Base-by-base conservation (phyloP, 257 asterid genomes). In the Gentiana dahurica region DNA sequence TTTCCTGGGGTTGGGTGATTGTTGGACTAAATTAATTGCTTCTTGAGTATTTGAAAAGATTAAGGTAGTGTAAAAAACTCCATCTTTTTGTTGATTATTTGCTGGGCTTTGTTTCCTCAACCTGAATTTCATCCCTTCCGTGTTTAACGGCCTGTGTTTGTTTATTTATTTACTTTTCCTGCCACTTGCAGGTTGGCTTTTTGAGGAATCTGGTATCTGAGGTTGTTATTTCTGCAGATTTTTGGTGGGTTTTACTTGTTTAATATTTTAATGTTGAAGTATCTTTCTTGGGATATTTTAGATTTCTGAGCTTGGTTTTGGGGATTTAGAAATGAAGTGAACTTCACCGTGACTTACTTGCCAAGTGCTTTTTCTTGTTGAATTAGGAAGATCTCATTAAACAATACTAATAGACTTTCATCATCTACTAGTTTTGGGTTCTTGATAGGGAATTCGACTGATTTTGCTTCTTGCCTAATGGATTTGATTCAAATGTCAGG, bases 401-500 rank as follows among this genome's bases (percentile, higher is more conserved):
- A 55, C 49, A 58, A 59, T 39, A n/a, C 64, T 47, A 54, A 36
- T 61, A 67, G 59, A 53, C 7, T 59, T 51, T 41, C 9, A 1
- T 41, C 9, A 5, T 4, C 9, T 5, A 10, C 9, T 41, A 41
- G 46, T 41, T 41, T 41, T 41, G 46, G 9, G 24, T 24, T 41
- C 9, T 41, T 41, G 46, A 41, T 3, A 4, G 60, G 32, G 52
- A 41, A 15, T 57, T 57, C 52, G 39, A 38, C 4, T 56, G 5
- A 12, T 2, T 33, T 49, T 59, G 35, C 51, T 51, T 60, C 54
- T 56, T 51, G 37, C 43, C 48, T 68, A 66, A 45, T 67, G 51
- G 57, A 68, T 62, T 59, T 24, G 61, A 46, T 79, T 77, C 72
- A 13, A 61, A 69, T 60, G 60, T 60, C 77, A 80, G 95, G 82